phyloP scores from a whole-genome alignment of 2,329 filamentous ascomycete species.

The Coniochaeta hoffmannii region DNA sequence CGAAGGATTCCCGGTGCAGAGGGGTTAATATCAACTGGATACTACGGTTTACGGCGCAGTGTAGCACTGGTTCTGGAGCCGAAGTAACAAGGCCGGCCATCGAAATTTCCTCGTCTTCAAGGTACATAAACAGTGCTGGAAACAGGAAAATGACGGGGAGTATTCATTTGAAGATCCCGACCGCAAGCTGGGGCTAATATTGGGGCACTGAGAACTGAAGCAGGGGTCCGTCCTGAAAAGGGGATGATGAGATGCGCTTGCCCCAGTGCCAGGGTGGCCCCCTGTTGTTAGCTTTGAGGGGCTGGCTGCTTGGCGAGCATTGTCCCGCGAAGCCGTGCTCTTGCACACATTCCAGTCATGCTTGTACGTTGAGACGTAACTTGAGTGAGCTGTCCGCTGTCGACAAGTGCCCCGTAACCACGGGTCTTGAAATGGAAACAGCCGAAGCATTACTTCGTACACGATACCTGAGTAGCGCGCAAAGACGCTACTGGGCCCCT shows the following conservation, averaged over 20 bases:
- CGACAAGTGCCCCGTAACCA: neutral
- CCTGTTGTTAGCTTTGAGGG: neutral
- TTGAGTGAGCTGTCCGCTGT: neutral
- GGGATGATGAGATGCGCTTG: neutral
- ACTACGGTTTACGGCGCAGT: neutral
- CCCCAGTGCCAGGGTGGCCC: neutral
- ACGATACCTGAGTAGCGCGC: too few species aligned
- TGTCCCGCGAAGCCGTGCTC: neutral
- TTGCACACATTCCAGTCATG: neutral
- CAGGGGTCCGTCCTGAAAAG: neutral
- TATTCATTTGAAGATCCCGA: neutral
- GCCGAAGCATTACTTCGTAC: too few species aligned
- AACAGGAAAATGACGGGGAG: neutral
- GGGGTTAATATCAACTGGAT: constrained; percentile 1
- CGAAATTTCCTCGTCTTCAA: neutral
- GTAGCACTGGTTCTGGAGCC: neutral
- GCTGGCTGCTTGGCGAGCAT: neutral
- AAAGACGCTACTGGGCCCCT: neutral
- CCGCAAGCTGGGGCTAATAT: neutral
- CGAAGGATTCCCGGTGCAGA: constrained; percentile 3
- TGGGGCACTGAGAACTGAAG: neutral
- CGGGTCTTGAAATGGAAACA: neutral
- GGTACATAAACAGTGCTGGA: neutral
- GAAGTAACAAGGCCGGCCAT: neutral
- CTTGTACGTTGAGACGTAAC: neutral